Evolutionary conservation across 495 filamentous ascomycete genomes (phyloP).

Genomic region (Penicillium soppii): DNA sequence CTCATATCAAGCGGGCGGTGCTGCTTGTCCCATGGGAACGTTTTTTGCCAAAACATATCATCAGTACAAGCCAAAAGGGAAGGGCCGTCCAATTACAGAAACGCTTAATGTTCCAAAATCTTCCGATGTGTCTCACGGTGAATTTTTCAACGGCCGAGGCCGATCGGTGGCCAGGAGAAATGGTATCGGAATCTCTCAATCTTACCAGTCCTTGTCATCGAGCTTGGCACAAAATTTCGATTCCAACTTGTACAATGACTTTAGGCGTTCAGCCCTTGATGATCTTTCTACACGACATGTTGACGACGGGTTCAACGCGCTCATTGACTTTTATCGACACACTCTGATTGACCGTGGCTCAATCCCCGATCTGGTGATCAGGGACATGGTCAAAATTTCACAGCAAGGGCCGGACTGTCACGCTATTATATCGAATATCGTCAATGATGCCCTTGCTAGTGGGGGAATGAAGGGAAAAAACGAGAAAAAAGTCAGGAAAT

Average conservation of each 20-base stretch:
- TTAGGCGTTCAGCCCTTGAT: conserved; percentile 66
- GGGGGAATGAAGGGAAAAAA: conserved; percentile 55
- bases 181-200: conserved; percentile 55
- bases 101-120: conserved; percentile 3
- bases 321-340: conserved; percentile 60
- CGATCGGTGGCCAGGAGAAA: neutral
- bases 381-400: conserved; percentile 54
- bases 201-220: conserved; percentile 80
- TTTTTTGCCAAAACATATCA: neutral
- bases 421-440: neutral
- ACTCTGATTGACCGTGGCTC: conserved; percentile 47
- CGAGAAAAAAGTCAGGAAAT: conserved; percentile 51
- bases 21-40: neutral
- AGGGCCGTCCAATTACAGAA: conserved; percentile 1
- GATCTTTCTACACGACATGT: conserved; percentile 53
- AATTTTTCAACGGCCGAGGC: neutral
- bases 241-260: conserved; percentile 75
- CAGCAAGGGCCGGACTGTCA: conserved; percentile 28
- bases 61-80: neutral
- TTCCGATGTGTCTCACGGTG: neutral
- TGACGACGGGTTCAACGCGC: conserved; percentile 51
- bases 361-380: conserved; percentile 51
- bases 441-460: conserved; percentile 29
- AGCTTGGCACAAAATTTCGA: conserved; percentile 77
- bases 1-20: neutral